Conservation (phyloP, 2,329 filamentous ascomycete species). For the Hypoxylon rubiginosum region DNA sequence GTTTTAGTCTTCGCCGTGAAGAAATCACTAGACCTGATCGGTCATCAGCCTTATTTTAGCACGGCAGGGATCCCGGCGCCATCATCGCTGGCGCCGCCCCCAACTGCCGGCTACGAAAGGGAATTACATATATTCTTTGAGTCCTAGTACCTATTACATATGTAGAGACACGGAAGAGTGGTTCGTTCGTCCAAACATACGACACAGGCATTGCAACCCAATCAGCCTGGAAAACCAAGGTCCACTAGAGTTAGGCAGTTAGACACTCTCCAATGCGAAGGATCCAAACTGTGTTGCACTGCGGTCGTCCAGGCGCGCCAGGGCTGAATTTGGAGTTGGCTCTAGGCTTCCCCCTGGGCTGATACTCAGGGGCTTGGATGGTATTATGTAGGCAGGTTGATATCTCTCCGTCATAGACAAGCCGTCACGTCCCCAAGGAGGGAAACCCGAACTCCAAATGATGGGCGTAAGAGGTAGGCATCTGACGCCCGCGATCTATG, state of each 20-base stretch:
- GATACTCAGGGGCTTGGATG: slow-evolving; percentile 11
- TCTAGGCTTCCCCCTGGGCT: background rate
- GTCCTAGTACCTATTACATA: too few species aligned
- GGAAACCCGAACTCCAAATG: slow-evolving; percentile 5
- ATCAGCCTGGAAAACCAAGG: slow-evolving; percentile 13
- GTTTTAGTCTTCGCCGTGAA: too few species aligned
- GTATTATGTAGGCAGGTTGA: too few species aligned
- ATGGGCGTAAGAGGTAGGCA: slow-evolving; percentile 1
- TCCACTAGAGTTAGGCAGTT: background rate
- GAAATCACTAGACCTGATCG: slow-evolving; percentile 13
- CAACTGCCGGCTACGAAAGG: slow-evolving; percentile 10
- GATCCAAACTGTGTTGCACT: slow-evolving; percentile 35
- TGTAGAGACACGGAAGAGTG: slow-evolving; percentile 1
- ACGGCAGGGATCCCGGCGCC: background rate
- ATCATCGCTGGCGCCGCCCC: slow-evolving; percentile 6
- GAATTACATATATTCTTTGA: too few species aligned
- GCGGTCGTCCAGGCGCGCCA: slow-evolving; percentile 6
- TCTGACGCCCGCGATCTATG: slow-evolving; percentile 8
- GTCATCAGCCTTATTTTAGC: slow-evolving; percentile 22
- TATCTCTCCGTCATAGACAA: too few species aligned
- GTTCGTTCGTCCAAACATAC: slow-evolving; percentile 19
- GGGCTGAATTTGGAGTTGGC: slow-evolving; percentile 18
- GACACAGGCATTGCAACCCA: slow-evolving; percentile 12
- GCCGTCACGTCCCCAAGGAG: too few species aligned
- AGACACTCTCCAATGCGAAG: background rate